Percentiles rank a stretch among this genome's conserved stretches.
phyloP scores from a whole-genome alignment of 805 yeast genomes.

The Saccharomycopsis sp. region DNA sequence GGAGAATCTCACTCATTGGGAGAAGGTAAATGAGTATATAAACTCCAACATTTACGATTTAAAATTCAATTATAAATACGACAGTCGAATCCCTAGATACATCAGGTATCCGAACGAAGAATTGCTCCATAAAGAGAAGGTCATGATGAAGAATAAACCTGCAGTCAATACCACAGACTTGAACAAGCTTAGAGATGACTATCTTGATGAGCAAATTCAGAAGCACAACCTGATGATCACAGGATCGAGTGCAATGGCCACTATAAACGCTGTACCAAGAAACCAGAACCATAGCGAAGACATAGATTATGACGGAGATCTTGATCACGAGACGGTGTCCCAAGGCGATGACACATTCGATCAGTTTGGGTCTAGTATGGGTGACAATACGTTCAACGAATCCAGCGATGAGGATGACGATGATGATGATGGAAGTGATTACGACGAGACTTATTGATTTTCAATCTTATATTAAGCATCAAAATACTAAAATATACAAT shows the following conservation, averaged over 20 bases:
- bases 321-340: neutral
- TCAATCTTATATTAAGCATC: neutral
- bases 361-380: neutral
- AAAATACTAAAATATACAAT: no score
- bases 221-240: conserved; percentile 10
- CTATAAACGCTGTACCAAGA: neutral
- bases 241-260: neutral
- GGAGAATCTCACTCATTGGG: conserved; percentile 24
- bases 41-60: conserved; percentile 19
- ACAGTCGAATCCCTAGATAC: conserved; percentile 20
- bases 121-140: neutral
- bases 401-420: neutral
- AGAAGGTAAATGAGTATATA: conserved; percentile 10
- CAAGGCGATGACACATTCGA: neutral
- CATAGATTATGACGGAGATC: neutral
- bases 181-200: conserved; percentile 2
- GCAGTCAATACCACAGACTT: neutral
- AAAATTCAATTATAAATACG: conserved; percentile 16
- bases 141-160: neutral
- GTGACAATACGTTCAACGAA: neutral
- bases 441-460: neutral
- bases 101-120: conserved; percentile 15
- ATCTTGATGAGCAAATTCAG: conserved; percentile 11
- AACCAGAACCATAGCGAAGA: neutral
- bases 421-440: neutral